These are phyloP conservation scores for Phytophthora fragariaefolia DNA, from an alignment of 352 stramenopile species.

Conservation along the genomic window DNA sequence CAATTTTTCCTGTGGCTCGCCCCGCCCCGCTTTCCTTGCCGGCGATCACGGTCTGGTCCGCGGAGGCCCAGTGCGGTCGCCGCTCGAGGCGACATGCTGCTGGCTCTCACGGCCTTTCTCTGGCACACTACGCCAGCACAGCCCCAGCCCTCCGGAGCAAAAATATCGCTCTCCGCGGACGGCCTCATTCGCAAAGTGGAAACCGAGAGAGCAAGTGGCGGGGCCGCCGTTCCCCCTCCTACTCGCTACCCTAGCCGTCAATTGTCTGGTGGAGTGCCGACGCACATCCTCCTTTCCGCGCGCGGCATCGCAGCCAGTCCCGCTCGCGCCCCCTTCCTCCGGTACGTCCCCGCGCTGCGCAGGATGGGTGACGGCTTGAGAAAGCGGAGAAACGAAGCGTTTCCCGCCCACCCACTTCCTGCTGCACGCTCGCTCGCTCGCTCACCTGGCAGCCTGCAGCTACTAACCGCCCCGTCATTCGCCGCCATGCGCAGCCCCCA, in stretches of 20 bases:
- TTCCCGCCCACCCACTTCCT: conserved; percentile 1
- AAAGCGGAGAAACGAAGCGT: neutral
- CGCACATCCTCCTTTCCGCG: conserved; percentile 27
- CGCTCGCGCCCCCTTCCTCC: neutral
- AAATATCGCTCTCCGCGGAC: conserved; percentile 30
- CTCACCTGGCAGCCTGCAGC: neutral
- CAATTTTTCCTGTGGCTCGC: too few relatives aligned
- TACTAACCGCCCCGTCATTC: neutral
- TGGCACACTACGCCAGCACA: conserved; percentile 8
- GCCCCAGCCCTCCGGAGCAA: conserved; percentile 21
- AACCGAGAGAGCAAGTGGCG: conserved; percentile 29
- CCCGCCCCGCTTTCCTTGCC: too few relatives aligned
- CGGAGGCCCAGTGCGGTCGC: conserved; percentile 7
- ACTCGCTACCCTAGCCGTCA: conserved; percentile 35
- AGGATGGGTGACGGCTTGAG: conserved; percentile 6
- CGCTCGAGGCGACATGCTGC: conserved; percentile 5
- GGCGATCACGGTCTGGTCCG: too few relatives aligned
- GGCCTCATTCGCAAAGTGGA: conserved; percentile 38
- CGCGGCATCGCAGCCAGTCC: conserved; percentile 12
- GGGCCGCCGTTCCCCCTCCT: conserved; percentile 23
- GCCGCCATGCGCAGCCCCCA: conserved; percentile 5
- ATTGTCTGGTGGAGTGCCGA: conserved; percentile 15
- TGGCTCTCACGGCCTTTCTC: conserved; percentile 38
- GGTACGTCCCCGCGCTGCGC: neutral
- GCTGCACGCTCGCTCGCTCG: neutral